Base-by-base conservation (phyloP, 2,329 filamentous ascomycete species). In the Calonectria pteridis region DNA sequence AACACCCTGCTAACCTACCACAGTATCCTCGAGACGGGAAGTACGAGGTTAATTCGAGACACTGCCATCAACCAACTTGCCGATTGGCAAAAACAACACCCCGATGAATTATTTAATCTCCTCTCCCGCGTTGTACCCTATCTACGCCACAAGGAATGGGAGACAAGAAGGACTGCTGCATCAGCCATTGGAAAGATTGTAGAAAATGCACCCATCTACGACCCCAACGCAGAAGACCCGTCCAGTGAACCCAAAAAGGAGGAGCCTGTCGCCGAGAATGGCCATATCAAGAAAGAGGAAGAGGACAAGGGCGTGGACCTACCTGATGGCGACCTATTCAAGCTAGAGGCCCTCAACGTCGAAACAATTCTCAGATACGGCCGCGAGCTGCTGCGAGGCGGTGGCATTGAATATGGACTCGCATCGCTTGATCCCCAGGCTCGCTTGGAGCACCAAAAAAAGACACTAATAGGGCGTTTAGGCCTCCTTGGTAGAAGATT, bases 81-180 rank as follows among this genome's bases (percentile, higher is more conserved):
- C 75, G 97, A 99, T 86, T 97, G 98, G 85, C 97, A 99, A 86
- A 98, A 98, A 84, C 94, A 97, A 84, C 97, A 98, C 81, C 97
- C 97, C 0, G 96, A 99, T 86, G 97, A 99, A 84, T 89, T 99
- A 1, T 98, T 98, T 86, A 98, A 98, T 82, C 90, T 99, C 9
- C 90, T 99, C 16, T 96, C 95, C 35, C 91, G 96, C 74, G 96
- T 99, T 37, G 93, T 99, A n/a, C 96, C 97, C 1, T 99, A 98
- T 84, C 89, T 99, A 35, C 92, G 95, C 72, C 96, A 97, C 79
- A 98, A 96, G 84, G 96, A 96, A 82, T 99, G 97, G 97, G 97
- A 99, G 82, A 99, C 97, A 31, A 90, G 97, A 78, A 96, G 94
- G 74, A 97, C 97, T 68, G 94, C 97, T 59, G 95, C 96, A 78